Percentiles rank a stretch among this genome's conserved stretches.
These are phyloP conservation scores for Chrysoporthe cubensis DNA, from an alignment of 2,329 filamentous ascomycete genomes.

Conservation along the genomic window DNA sequence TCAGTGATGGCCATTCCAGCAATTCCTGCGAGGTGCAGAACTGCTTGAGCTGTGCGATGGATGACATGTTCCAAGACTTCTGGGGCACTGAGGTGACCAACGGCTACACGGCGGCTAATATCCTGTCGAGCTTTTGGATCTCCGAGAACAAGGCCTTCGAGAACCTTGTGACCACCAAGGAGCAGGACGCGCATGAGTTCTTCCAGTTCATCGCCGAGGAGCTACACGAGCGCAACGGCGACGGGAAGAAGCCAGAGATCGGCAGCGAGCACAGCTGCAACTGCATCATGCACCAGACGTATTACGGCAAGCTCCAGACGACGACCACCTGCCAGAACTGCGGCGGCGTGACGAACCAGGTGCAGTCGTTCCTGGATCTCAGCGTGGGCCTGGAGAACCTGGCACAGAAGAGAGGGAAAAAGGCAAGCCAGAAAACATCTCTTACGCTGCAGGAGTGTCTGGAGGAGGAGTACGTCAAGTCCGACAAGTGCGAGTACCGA, in stretches of 20 bases:
- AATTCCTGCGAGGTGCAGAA: slow-evolving; percentile 69
- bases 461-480: slow-evolving; percentile 82
- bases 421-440: slow-evolving; percentile 51
- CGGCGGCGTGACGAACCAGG: slow-evolving; percentile 76
- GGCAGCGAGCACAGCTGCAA: slow-evolving; percentile 70
- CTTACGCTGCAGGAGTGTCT: slow-evolving; percentile 74
- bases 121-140: slow-evolving; percentile 89
- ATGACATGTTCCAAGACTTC: slow-evolving; percentile 75
- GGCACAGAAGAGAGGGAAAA: slow-evolving; percentile 67
- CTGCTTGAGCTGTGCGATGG: slow-evolving; percentile 72
- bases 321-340: slow-evolving; percentile 92
- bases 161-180: slow-evolving; percentile 84
- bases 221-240: slow-evolving; percentile 80
- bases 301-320: slow-evolving; percentile 89
- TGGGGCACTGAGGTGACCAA: slow-evolving; percentile 78
- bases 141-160: slow-evolving; percentile 74
- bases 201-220: slow-evolving; percentile 95
- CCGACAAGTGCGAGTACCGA: slow-evolving; percentile 87
- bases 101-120: slow-evolving; percentile 86
- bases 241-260: slow-evolving; percentile 64
- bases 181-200: slow-evolving; percentile 97
- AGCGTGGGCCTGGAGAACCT: slow-evolving; percentile 82
- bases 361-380: slow-evolving; percentile 89
- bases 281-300: slow-evolving; percentile 92
- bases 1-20: slow-evolving; percentile 84